Evolutionary conservation across 2,329 filamentous ascomycete genomes (phyloP).

Genomic region (Pleurostoma richardsiae): DNA sequence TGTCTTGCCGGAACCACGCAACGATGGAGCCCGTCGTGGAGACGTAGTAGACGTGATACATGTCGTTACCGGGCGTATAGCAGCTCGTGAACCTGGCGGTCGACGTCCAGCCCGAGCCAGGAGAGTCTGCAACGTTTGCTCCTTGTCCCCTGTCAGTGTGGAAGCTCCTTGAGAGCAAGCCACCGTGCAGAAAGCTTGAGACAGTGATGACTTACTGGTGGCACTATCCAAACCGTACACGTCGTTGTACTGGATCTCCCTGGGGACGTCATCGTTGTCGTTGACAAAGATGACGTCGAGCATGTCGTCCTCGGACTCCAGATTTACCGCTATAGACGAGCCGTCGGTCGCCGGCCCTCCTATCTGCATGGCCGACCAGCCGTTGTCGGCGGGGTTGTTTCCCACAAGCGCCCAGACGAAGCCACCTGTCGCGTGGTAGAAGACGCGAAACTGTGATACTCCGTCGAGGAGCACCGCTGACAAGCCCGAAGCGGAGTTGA

Average conservation of each 20-base stretch:
- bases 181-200: too few species aligned
- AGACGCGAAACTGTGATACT: neutral
- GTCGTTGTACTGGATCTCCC: neutral
- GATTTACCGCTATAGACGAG: neutral
- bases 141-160: neutral
- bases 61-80: neutral
- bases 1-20: neutral
- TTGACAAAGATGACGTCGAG: neutral
- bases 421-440: neutral
- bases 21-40: neutral
- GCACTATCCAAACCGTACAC: neutral
- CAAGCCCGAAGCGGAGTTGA: neutral
- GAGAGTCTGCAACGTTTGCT: neutral
- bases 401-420: neutral
- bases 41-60: neutral
- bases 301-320: neutral
- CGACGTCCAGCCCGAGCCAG: neutral
- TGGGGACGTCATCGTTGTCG: neutral
- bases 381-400: neutral
- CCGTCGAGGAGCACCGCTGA: neutral
- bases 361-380: neutral
- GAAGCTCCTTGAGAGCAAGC: too few species aligned
- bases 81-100: neutral
- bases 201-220: neutral
- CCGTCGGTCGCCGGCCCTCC: neutral